Evolutionary conservation across 371 early-diverging fungal species (phyloP), one percentile per base, ranked within the genome.

Genomic region (Mucor circinelloides): DNA sequence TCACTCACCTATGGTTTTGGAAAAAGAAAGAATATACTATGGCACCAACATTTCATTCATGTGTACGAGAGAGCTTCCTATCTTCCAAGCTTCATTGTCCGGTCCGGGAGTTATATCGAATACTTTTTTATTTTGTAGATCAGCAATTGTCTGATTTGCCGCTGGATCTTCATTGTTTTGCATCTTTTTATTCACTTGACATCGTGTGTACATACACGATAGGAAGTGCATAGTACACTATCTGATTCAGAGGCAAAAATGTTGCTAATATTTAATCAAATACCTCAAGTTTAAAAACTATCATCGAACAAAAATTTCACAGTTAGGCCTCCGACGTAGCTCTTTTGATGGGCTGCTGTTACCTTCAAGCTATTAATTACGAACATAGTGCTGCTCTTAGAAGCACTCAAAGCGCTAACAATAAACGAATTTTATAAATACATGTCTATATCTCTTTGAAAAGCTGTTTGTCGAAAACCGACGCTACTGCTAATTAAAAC

Each of bases 1-100:
- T 62, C n/a, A 59, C 68, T 70, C 59, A 70, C 71, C 71, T 70
- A 70, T 70, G 71, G 71, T 66, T 70, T 65, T 70, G 71, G 67
- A 66, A 70, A 70, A 70, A 70, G 71, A 66, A 70, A 67, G 71
- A 70, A 62, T 58, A 17, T 36, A 52, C 62, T 60, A 30, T 44
- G 19, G 27, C 60, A 67, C 23, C 60, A 15, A 36, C 23, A 30
- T 23, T 6, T 38, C 19, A 54, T 60, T 60, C 56, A 67, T 67
- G 55, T 67, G 44, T 59, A 59, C 60, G 38, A 27, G 23, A n/a
- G 30, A 21, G 44, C 42, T 60, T 21, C 10, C 60, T n/a, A 10
- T 23, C 36, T 60, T 40, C 17, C 48, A 46, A 48, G 23, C 8
- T 23, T 31, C 19, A 10, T 0, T 31, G 10, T n/a, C 21, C 19